Evolutionary conservation across 257 asterid genomes (phyloP).

Genomic region (Galeopsis tetrahit): DNA sequence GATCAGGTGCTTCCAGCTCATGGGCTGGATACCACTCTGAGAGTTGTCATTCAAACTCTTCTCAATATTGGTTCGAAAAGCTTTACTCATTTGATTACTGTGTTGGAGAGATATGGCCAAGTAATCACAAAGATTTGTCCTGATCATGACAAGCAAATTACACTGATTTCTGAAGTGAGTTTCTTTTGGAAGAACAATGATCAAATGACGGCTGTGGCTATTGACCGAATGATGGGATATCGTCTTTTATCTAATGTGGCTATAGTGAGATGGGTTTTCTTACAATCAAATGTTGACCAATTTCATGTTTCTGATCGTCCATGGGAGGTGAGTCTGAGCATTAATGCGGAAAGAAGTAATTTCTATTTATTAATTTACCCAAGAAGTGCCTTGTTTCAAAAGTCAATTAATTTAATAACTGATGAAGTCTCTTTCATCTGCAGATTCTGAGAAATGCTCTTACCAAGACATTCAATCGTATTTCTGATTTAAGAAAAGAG

Average conservation of each 20-base stretch:
- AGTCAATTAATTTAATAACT: constrained; percentile 23
- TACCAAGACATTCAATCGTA: constrained; percentile 89
- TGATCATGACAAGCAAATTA: constrained; percentile 86
- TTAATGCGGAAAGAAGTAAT: neutral
- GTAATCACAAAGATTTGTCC: constrained; percentile 80
- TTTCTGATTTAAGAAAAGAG: constrained; percentile 88
- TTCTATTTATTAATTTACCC: neutral
- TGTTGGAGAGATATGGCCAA: constrained; percentile 96
- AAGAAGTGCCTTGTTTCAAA: neutral
- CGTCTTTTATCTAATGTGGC: constrained; percentile 94
- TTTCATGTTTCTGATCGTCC: constrained; percentile 92
- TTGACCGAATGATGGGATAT: constrained; percentile 99
- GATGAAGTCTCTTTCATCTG: constrained; percentile 26
- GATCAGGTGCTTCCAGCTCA: constrained; percentile 72
- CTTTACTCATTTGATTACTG: constrained; percentile 93
- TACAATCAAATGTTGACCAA: constrained; percentile 58
- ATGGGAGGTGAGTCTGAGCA: constrained; percentile 78
- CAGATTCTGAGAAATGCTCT: constrained; percentile 88
- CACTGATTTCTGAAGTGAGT: constrained; percentile 86
- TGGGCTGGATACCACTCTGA: constrained; percentile 70
- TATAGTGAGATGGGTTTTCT: constrained; percentile 95
- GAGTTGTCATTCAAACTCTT: constrained; percentile 86
- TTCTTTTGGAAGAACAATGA: constrained; percentile 84
- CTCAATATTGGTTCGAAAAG: constrained; percentile 97
- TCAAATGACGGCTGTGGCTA: constrained; percentile 90